Percentiles rank a stretch among this genome's conserved stretches.
These are phyloP conservation scores for Cystobasidiaceae sp. DNA, from an alignment of 1,284 basidiomycete species.

Conservation along the genomic window DNA sequence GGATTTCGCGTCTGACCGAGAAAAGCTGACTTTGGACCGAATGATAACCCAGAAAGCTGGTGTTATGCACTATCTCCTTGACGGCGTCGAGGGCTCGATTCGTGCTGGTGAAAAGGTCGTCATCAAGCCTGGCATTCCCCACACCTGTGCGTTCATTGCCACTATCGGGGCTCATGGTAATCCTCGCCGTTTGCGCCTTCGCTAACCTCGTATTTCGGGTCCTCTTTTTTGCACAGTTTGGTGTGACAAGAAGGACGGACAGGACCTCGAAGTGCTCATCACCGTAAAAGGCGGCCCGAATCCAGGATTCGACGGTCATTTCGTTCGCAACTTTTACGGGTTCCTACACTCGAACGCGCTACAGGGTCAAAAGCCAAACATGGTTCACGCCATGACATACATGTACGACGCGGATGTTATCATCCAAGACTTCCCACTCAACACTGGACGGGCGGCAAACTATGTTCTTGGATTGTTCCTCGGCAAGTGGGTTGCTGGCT, in stretches of 20 bases:
- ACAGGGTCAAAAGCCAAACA: constrained; percentile 11
- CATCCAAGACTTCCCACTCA: constrained; percentile 27
- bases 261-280: constrained; percentile 44
- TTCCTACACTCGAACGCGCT: constrained; percentile 26
- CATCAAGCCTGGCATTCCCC: constrained; percentile 43
- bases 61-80: constrained; percentile 44
- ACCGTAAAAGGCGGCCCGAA: constrained; percentile 44
- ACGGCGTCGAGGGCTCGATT: constrained; percentile 44
- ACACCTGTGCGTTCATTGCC: constrained; percentile 36
- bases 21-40: too few species aligned
- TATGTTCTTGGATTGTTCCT: constrained; percentile 1
- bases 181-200: too few species aligned
- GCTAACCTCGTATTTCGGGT: neutral
- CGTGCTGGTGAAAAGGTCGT: constrained; percentile 42
- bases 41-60: constrained; percentile 41
- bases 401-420: constrained; percentile 29
- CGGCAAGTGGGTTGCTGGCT: constrained; percentile 23
- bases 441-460: constrained; percentile 17
- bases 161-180: neutral
- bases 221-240: constrained; percentile 39
- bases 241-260: constrained; percentile 39
- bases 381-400: constrained; percentile 24
- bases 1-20: too few species aligned
- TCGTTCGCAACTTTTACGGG: constrained; percentile 43
- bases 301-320: constrained; percentile 44